Base-by-base conservation (phyloP, 345 rosid species). In the Lepidium africanum region DNA sequence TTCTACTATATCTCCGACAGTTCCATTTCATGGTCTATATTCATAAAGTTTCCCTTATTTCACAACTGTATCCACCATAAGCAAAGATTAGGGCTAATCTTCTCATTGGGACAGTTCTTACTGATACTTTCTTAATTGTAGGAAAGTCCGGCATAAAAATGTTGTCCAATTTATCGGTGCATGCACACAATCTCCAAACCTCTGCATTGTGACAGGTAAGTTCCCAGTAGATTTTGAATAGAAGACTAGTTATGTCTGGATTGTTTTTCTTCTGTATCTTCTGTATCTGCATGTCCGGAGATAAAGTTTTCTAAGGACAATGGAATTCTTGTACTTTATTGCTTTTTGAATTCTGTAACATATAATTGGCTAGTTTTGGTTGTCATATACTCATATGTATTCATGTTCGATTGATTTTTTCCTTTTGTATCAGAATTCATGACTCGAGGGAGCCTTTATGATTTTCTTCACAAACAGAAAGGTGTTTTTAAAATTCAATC, bases 121-220 rank as follows among this genome's bases (percentile, higher is more conserved):
- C 51, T 70, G 57, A 59, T 19, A 67, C 15, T 27, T 62, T 65
- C 59, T 14, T 57, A 37, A 70, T 70, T 79, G 80, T 79, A 91
- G 99, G 86, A 94, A 94, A 82, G 80, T 94, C 19, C 85, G 97
- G 37, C 99, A 94, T 75, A 94, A 87, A 80, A 94, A 94, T 76
- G 91, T 94, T 67, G 96, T 94, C 66, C 99, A 94, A 65, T 91
- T 94, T 76, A 89, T 94, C 7, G 99, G 99, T 65, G 99, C 96
- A 56, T 87, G 93, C 78, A 91, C 99, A 52, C 82, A 77, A 39
- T 80, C 96, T 77, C 95, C 97, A 77, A 82, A 82, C 76, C 81
- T 84, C 59, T 94, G 97, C 77, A 91, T 94, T 54, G 93, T 94
- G 77, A 94, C 99, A 0, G 97, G 99, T 89, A 79, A 72, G 32